These are phyloP conservation scores for Dioscorea dumetorum DNA, from an alignment of 106 monocot genomes.

Conservation along the genomic window DNA sequence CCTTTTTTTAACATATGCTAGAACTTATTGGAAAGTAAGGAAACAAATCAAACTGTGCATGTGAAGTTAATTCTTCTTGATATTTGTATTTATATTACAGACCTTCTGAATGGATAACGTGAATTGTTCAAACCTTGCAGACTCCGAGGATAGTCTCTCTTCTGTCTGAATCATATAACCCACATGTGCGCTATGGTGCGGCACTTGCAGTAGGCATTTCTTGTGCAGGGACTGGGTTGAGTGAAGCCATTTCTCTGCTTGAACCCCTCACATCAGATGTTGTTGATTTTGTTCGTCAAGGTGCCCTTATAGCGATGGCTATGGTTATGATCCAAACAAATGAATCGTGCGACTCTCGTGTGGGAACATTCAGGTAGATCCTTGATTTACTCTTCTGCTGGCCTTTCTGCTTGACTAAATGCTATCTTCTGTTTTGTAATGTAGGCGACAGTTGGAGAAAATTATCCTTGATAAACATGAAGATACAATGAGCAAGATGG, in stretches of 20 bases:
- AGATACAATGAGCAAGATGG: conserved; percentile 99
- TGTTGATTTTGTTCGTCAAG: conserved; percentile 98
- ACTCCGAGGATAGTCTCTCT: conserved; percentile 99
- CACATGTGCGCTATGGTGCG: conserved; percentile 98
- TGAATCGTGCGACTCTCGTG: conserved; percentile 89
- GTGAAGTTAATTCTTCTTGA: too few relatives aligned
- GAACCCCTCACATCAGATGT: conserved; percentile 99
- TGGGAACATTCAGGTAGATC: conserved; percentile 83
- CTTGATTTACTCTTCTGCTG: not conserved
- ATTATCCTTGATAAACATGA: conserved; percentile 98
- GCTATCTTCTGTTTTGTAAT: not conserved
- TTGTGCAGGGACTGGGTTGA: conserved; percentile 84
- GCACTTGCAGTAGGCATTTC: conserved; percentile 98
- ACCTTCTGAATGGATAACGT: too few relatives aligned
- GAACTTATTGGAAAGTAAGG: not conserved
- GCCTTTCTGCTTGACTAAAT: not conserved
- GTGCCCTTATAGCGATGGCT: conserved; percentile 96
- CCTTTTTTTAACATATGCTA: not conserved
- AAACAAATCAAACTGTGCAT: not conserved
- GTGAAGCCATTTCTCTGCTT: conserved; percentile 92
- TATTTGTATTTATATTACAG: too few relatives aligned
- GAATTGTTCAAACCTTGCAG: conserved; percentile 29
- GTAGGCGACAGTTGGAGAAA: conserved; percentile 89
- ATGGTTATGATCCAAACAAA: conserved; percentile 99
- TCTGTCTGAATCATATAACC: conserved; percentile 96